Conservation (phyloP, 2,329 filamentous ascomycete genomes). For the Phaeosphaeriaceae sp. region DNA sequence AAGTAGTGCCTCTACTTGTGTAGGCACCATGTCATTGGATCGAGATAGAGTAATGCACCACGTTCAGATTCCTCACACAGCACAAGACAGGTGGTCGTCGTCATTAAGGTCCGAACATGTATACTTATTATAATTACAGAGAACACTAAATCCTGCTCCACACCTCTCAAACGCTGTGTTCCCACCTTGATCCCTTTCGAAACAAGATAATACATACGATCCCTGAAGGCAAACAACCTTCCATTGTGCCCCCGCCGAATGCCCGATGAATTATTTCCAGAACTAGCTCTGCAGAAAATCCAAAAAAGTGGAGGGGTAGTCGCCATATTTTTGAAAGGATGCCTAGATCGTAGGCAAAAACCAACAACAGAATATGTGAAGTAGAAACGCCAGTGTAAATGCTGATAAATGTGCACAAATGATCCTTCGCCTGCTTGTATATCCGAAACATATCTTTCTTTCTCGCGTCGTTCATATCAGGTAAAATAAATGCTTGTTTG, state of each 20-base stretch:
- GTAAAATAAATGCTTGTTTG: background rate
- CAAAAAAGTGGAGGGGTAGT: background rate
- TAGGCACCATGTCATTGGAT: background rate
- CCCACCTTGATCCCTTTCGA: background rate
- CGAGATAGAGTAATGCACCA: background rate
- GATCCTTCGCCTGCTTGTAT: conserved; percentile 2
- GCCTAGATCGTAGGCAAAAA: background rate
- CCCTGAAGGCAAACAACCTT: background rate
- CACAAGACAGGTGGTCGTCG: background rate
- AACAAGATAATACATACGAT: background rate
- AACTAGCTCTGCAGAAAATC: background rate
- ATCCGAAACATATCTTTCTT: background rate
- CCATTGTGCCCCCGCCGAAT: background rate
- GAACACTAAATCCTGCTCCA: conserved; percentile 6
- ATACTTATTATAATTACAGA: conserved; percentile 7
- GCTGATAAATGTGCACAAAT: background rate
- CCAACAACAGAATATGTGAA: background rate
- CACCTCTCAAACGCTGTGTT: background rate
- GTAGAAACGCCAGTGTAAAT: conserved; percentile 9
- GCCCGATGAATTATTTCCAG: conserved; percentile 2
- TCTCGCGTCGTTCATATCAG: conserved; percentile 1
- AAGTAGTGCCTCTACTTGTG: background rate
- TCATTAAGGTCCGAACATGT: background rate
- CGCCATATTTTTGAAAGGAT: background rate
- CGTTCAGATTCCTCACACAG: background rate